A percentile compares a stretch with the other conserved stretches of the same genome.
phyloP scores from a whole-genome alignment of 306 rosid species.

The Comarum palustre region DNA sequence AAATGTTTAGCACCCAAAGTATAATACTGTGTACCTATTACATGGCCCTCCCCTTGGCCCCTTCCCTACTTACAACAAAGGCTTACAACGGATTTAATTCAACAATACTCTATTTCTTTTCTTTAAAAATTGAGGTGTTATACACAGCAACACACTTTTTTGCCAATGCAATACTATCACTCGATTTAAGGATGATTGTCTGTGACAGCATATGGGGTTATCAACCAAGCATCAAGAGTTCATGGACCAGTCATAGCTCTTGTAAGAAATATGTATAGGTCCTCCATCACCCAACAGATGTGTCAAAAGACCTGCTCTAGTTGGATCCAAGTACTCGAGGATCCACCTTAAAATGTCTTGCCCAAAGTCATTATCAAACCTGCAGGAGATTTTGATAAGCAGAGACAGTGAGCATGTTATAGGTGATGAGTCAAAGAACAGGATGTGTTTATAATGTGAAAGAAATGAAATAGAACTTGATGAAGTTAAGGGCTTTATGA shows the following conservation, averaged over 20 bases:
- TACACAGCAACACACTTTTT: constrained; percentile 23
- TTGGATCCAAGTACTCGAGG: constrained; percentile 64
- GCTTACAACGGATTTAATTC: not conserved
- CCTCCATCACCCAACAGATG: constrained; percentile 76
- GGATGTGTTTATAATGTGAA: not conserved
- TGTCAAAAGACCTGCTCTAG: constrained; percentile 80
- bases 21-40: not conserved
- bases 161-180: constrained; percentile 18
- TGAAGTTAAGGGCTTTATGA: not conserved
- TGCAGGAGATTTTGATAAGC: constrained; percentile 23
- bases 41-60: not conserved
- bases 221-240: constrained; percentile 42
- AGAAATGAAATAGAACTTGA: not conserved
- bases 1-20: not conserved
- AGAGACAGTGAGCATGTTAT: not conserved
- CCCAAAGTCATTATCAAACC: constrained; percentile 80
- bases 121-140: constrained; percentile 9
- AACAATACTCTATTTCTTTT: not conserved
- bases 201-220: not conserved
- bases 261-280: constrained; percentile 59
- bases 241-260: constrained; percentile 66
- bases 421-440: not conserved
- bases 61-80: not conserved
- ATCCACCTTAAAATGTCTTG: constrained; percentile 68
- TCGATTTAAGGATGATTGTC: not conserved